A percentile compares a stretch with the other conserved stretches of the same genome.
Conservation (phyloP, 2,329 filamentous ascomycete genomes). For the Stenocarpella maydis region DNA sequence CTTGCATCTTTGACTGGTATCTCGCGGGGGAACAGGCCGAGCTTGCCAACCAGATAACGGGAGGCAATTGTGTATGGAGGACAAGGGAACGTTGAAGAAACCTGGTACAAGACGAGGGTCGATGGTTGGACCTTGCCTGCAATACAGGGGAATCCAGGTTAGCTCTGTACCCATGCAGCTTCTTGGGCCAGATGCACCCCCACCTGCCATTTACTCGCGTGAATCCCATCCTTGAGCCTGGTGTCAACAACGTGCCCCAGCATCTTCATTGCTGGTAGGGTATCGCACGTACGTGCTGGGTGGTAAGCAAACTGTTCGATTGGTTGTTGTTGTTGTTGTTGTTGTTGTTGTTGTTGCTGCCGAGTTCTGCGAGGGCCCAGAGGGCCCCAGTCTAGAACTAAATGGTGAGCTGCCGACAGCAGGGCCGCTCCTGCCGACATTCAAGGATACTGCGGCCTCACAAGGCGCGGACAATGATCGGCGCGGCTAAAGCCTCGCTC, state of each 20-base stretch:
- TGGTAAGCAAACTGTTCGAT: too few species aligned
- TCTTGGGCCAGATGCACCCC: not conserved
- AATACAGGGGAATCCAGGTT: not conserved
- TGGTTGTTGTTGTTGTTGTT: too few species aligned
- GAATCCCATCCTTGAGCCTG: not conserved
- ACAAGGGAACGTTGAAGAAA: not conserved
- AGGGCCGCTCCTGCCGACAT: too few species aligned
- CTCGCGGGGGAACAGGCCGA: not conserved
- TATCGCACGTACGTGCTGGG: too few species aligned
- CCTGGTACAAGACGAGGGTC: not conserved
- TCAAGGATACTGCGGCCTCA: not conserved
- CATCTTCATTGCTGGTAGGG: too few species aligned
- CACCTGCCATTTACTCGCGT: not conserved
- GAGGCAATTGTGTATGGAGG: not conserved
- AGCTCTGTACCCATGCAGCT: too few species aligned
- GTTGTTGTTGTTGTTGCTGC: too few species aligned
- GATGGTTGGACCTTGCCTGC: not conserved
- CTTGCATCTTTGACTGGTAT: not conserved
- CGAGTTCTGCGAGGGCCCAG: too few species aligned
- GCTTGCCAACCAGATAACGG: not conserved
- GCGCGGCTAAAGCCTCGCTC: not conserved
- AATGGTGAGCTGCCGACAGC: too few species aligned
- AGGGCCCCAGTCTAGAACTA: too few species aligned
- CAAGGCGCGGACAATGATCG: not conserved
- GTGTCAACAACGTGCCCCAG: not conserved